Evolutionary conservation across 495 filamentous ascomycete species (phyloP).

Genomic region (Pyrenopolyporus hunteri): DNA sequence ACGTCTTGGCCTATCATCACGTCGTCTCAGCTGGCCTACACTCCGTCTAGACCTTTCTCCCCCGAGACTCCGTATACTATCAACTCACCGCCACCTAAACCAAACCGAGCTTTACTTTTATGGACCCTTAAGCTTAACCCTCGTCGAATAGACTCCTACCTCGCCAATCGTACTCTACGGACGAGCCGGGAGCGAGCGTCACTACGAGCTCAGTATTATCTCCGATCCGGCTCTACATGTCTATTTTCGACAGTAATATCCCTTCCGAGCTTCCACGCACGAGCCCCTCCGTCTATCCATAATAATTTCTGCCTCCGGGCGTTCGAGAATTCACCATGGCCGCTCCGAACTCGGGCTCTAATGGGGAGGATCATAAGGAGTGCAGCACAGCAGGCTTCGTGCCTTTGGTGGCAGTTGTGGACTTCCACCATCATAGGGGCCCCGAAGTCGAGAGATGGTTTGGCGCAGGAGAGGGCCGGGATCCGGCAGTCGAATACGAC

Average conservation of each 20-base stretch:
- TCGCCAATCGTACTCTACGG: not conserved
- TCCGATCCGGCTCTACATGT: constrained; percentile 3
- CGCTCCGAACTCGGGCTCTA: constrained; percentile 11
- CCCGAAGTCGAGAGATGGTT: constrained; percentile 95
- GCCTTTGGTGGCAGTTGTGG: constrained; percentile 86
- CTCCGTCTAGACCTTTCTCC: constrained; percentile 11
- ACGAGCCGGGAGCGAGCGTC: not conserved
- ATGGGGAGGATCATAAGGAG: constrained; percentile 12
- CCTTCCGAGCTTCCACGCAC: constrained; percentile 8
- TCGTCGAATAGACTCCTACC: constrained; percentile 14
- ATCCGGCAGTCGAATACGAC: constrained; percentile 86
- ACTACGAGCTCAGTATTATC: not conserved
- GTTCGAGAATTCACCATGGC: constrained; percentile 26
- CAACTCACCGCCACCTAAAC: constrained; percentile 24
- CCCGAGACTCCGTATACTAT: constrained; percentile 3
- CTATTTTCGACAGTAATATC: not conserved
- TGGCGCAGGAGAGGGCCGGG: constrained; percentile 74
- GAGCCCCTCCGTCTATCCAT: not conserved
- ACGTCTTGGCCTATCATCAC: constrained; percentile 1
- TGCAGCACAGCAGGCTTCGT: constrained; percentile 44
- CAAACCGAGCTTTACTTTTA: constrained; percentile 3
- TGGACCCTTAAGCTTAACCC: not conserved
- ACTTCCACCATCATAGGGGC: constrained; percentile 96
- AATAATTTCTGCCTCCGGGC: not conserved
- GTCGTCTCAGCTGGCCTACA: constrained; percentile 8